Evolutionary conservation across 257 asterid species (phyloP).

Genomic region (Capsicum rhomboideum): DNA sequence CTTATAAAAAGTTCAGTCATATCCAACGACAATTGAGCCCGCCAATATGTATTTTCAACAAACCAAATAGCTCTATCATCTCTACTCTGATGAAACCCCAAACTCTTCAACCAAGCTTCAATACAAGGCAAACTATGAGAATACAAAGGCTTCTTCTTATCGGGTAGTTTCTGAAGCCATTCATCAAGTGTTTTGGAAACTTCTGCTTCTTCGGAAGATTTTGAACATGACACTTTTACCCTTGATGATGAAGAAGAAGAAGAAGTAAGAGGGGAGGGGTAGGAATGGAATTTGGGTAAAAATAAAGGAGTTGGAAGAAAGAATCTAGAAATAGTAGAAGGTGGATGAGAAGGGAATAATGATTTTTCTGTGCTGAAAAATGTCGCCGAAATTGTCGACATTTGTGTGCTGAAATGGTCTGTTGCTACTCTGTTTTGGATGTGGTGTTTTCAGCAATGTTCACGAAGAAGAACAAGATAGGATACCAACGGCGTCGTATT

Average conservation of each 20-base stretch:
- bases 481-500: constrained; percentile 11
- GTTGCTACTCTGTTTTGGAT: neutral
- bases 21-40: constrained; percentile 81
- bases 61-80: constrained; percentile 92
- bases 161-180: constrained; percentile 87
- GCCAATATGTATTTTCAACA: constrained; percentile 82
- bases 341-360: constrained; percentile 9
- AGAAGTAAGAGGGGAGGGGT: constrained; percentile 19
- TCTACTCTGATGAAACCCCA: constrained; percentile 74
- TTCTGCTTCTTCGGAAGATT: constrained; percentile 48
- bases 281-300: constrained; percentile 19
- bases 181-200: constrained; percentile 52
- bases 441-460: neutral
- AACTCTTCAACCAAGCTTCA: constrained; percentile 82
- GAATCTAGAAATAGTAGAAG: constrained; percentile 12
- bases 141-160: constrained; percentile 72
- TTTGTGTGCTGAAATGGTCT: neutral
- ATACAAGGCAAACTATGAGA: constrained; percentile 94
- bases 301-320: constrained; percentile 13
- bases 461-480: constrained; percentile 20
- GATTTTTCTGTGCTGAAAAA: neutral
- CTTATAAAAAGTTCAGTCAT: constrained; percentile 81
- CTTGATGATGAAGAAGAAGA: constrained; percentile 23
- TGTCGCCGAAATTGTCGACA: neutral
- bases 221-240: constrained; percentile 17